These are phyloP conservation scores for Phytophthora agathidicida DNA, from an alignment of 352 stramenopile species.

Conservation along the genomic window DNA sequence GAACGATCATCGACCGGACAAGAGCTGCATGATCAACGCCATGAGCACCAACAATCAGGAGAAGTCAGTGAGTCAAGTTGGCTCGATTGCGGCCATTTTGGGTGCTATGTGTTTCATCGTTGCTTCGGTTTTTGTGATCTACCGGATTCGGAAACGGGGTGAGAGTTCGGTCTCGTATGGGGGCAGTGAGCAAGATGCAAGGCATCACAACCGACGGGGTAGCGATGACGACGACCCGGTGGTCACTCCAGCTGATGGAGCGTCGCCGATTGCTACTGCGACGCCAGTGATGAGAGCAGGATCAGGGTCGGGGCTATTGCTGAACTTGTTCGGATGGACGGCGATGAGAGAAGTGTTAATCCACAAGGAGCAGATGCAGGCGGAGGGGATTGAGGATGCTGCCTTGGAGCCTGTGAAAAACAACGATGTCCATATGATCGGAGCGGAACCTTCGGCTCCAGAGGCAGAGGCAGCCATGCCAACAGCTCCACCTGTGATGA, in stretches of 20 bases:
- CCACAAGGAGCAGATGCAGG: slow-evolving; percentile 55
- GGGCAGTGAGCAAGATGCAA: slow-evolving; percentile 15
- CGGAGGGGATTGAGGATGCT: slow-evolving; percentile 36
- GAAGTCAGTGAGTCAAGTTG: slow-evolving; percentile 16
- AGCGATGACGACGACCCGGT: slow-evolving; percentile 30
- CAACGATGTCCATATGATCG: slow-evolving; percentile 57
- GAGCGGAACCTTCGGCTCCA: slow-evolving; percentile 39
- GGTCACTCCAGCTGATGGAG: slow-evolving; percentile 32
- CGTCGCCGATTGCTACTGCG: slow-evolving; percentile 39
- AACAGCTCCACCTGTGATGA: slow-evolving; percentile 31
- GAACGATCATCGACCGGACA: slow-evolving; percentile 22
- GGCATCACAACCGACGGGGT: slow-evolving; percentile 19
- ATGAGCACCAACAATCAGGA: slow-evolving; percentile 36
- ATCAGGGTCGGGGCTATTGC: slow-evolving; percentile 33
- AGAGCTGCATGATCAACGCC: slow-evolving; percentile 39
- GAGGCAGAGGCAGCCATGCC: slow-evolving; percentile 28
- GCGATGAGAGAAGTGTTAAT: slow-evolving; percentile 57
- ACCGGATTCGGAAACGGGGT: slow-evolving; percentile 46
- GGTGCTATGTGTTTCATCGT: slow-evolving; percentile 57
- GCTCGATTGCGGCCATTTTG: slow-evolving; percentile 42
- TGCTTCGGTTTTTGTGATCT: slow-evolving; percentile 55
- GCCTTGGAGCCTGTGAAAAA: slow-evolving; percentile 43
- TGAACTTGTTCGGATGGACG: slow-evolving; percentile 70
- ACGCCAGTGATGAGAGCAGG: slow-evolving; percentile 32
- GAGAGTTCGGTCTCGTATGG: slow-evolving; percentile 28